Percentiles rank a stretch among this genome's conserved stretches.
Conservation (phyloP, 1,284 basidiomycete genomes). For the Trametes versicolor region DNA sequence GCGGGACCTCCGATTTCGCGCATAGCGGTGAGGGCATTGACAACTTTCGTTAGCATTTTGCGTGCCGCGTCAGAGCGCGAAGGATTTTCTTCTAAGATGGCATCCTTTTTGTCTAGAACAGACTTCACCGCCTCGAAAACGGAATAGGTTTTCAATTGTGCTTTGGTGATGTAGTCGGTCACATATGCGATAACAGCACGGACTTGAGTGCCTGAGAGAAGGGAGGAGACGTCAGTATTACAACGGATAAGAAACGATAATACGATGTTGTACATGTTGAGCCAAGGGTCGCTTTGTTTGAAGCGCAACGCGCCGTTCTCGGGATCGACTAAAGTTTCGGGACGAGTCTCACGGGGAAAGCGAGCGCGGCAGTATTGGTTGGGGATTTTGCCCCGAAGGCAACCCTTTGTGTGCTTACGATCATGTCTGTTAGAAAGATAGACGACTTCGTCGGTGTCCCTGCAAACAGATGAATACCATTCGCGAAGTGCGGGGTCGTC, state of each 20-base stretch:
- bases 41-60: too few species aligned
- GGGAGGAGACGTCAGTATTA: constrained; percentile 23
- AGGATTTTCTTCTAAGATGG: too few species aligned
- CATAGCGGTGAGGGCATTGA: constrained; percentile 18
- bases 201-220: constrained; percentile 10
- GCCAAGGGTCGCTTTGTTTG: constrained; percentile 20
- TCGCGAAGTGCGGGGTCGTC: background rate
- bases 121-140: background rate
- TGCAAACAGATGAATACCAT: too few species aligned
- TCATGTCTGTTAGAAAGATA: constrained; percentile 13
- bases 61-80: too few species aligned
- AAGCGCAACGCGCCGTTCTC: constrained; percentile 12
- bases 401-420: constrained; percentile 3
- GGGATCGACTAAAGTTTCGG: too few species aligned
- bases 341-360: constrained; percentile 13
- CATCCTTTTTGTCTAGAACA: background rate
- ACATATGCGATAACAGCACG: constrained; percentile 23
- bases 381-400: background rate
- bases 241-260: background rate
- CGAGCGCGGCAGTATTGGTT: constrained; percentile 6
- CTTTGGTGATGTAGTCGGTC: constrained; percentile 28
- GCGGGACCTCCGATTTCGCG: constrained; percentile 27
- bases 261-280: constrained; percentile 29
- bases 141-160: background rate
- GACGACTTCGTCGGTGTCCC: constrained; percentile 7